Conservation (phyloP, 768 basidiomycete genomes). For the Tylopilus subfusipes region DNA sequence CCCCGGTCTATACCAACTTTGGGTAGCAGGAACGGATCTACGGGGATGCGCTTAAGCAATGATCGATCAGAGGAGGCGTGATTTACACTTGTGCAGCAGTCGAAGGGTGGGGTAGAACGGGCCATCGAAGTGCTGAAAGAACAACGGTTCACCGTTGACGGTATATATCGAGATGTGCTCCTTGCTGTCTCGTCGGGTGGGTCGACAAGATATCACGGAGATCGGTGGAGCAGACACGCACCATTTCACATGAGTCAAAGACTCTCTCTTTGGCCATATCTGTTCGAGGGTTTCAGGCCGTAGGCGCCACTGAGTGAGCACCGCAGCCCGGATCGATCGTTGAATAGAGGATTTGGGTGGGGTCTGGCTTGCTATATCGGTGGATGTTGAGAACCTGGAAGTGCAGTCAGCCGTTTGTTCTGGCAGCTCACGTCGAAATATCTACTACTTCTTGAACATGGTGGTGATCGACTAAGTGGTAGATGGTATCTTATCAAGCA, state of each 20-base stretch:
- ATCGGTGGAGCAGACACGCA: constrained; percentile 12
- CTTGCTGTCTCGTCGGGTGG: constrained; percentile 56
- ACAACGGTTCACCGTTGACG: constrained; percentile 79
- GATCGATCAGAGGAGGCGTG: not conserved
- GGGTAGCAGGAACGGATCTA: constrained; percentile 90
- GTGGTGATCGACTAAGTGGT: constrained; percentile 22
- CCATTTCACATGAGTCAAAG: constrained; percentile 92
- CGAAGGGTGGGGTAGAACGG: constrained; percentile 87
- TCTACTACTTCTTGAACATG: constrained; percentile 79
- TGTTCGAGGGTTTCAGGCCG: constrained; percentile 79
- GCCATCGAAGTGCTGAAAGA: constrained; percentile 97
- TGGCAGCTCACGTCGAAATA: not conserved
- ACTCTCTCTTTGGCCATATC: constrained; percentile 99
- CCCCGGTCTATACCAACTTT: constrained; percentile 91
- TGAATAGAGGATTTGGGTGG: constrained; percentile 93
- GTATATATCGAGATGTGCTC: constrained; percentile 95
- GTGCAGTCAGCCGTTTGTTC: constrained; percentile 7
- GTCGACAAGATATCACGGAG: constrained; percentile 11
- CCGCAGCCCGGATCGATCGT: constrained; percentile 73
- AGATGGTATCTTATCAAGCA: constrained; percentile 12
- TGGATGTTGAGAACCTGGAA: constrained; percentile 61
- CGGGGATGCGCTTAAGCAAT: not conserved
- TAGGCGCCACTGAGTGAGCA: constrained; percentile 83
- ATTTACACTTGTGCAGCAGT: constrained; percentile 87
- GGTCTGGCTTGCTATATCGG: constrained; percentile 87